phyloP scores from a whole-genome alignment of 805 yeast species.

The Saturnispora hagleri region DNA sequence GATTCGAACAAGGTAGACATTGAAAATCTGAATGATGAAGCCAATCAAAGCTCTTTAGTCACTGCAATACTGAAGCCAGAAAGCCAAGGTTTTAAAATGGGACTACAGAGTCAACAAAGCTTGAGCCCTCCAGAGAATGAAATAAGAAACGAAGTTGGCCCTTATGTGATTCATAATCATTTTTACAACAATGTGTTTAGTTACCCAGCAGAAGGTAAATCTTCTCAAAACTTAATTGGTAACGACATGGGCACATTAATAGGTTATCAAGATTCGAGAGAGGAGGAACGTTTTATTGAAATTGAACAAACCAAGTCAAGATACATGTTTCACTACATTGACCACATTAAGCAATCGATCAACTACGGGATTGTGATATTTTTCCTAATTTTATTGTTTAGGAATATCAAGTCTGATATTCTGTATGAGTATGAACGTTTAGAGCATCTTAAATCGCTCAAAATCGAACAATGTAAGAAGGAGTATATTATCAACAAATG shows the following conservation, averaged over 20 bases:
- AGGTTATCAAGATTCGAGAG: not conserved
- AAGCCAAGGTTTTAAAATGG: conserved; percentile 10
- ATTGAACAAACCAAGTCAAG: too few species aligned
- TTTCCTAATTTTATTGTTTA: conserved; percentile 5
- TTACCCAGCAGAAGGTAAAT: not conserved
- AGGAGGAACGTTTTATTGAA: not conserved
- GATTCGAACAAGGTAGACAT: not conserved
- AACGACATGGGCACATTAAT: not conserved
- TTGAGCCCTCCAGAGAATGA: not conserved
- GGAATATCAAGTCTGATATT: conserved; percentile 47
- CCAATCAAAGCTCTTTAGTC: conserved; percentile 6
- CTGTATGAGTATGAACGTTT: conserved; percentile 40
- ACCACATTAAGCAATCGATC: not conserved
- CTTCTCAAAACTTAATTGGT: not conserved
- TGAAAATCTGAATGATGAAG: not conserved
- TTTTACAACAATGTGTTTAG: conserved; percentile 8
- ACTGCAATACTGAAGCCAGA: conserved; percentile 9
- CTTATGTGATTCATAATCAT: conserved; percentile 11
- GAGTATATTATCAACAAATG: conserved; percentile 50
- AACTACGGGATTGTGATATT: conserved; percentile 8
- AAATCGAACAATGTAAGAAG: conserved; percentile 45
- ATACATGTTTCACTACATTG: not conserved
- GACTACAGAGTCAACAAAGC: not conserved
- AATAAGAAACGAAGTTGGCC: not conserved
- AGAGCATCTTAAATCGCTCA: conserved; percentile 36